Evolutionary conservation across 2,329 filamentous ascomycete species (phyloP).

Genomic region (Alternaria alternata): DNA sequence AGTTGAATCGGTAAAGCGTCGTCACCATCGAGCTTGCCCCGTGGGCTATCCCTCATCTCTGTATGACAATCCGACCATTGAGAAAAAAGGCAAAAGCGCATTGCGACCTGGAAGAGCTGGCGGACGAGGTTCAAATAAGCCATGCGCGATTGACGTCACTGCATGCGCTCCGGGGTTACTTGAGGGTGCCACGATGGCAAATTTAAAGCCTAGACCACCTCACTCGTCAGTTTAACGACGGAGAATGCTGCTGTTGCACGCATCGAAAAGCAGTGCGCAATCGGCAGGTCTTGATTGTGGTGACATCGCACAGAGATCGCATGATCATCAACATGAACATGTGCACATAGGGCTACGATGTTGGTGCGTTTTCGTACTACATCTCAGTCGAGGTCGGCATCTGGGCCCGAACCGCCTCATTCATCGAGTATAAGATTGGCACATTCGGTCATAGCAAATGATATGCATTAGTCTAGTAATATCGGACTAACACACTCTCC

Average conservation of each 20-base stretch:
- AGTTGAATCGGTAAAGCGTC: neutral
- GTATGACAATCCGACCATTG: neutral
- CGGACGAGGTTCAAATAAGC: conserved; percentile 2
- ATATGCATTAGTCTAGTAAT: neutral
- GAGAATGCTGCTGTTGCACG: neutral
- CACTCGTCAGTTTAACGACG: neutral
- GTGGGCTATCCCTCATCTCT: neutral
- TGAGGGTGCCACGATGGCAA: conserved; percentile 2
- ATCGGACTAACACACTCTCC: neutral
- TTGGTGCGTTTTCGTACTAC: neutral
- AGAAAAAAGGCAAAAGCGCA: neutral
- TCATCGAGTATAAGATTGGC: neutral
- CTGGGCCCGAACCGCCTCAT: neutral
- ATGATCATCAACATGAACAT: neutral
- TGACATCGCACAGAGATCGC: neutral
- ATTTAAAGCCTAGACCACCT: conserved; percentile 1
- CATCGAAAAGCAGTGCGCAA: neutral
- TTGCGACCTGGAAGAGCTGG: neutral
- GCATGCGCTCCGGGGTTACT: neutral
- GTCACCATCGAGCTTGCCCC: neutral
- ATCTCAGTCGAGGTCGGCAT: neutral
- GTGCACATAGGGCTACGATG: neutral
- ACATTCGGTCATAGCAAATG: neutral
- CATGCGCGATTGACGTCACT: conserved; percentile 5
- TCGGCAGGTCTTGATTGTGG: neutral